Base-by-base conservation (phyloP, 768 basidiomycete genomes). In the Leccinum broughii region DNA sequence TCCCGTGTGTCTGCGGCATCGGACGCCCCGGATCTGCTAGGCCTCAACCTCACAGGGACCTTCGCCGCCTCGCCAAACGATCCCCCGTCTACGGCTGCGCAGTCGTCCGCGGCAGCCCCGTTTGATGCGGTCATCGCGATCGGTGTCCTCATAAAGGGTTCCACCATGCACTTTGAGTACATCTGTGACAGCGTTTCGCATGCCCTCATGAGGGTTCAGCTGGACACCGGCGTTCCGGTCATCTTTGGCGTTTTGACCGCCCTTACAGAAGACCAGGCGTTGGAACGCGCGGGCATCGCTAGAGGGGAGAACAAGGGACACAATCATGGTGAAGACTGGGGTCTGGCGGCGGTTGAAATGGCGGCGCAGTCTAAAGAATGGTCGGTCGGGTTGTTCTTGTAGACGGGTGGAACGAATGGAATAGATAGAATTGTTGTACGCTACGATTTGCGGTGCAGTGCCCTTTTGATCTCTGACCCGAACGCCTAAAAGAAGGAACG, bases 121-220 rank as follows among this genome's bases (percentile, higher is more conserved):
- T 98, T 98, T 67, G 90, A 96, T 73, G 97, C 95, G 14, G 88
- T 97, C 64, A 96, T 99, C 72, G 95, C 97, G 56, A 93, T 98
- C 70, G 97, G 97, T 14, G 94, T 96, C 39, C 88, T 99, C 72
- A 97, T 99, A 81, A 99, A 99, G 74, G 96, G 97, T 55, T 81
- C 86, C 1, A 98, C 97, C 17, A 97, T 97, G 94, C 97, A 99
- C 78, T 99, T 98, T 75, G 97, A 99, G 75, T 99, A 99, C 82
- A 99, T 98, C 75, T 92, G 85, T 75, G 94, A 98, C 68, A 85
- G 87, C 62, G 95, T 98, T 60, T 87, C 93, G 46, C 91, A 98
- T 67, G 95, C 88, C 49, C 80, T 99, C 64, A 99, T 98, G 97
- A 85, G 84, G 68, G 86, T 98, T 22, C 94, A 96, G 76, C 79